Evolutionary conservation across 2,329 filamentous ascomycete species (phyloP).

Genomic region (Tolypocladium amazonense): DNA sequence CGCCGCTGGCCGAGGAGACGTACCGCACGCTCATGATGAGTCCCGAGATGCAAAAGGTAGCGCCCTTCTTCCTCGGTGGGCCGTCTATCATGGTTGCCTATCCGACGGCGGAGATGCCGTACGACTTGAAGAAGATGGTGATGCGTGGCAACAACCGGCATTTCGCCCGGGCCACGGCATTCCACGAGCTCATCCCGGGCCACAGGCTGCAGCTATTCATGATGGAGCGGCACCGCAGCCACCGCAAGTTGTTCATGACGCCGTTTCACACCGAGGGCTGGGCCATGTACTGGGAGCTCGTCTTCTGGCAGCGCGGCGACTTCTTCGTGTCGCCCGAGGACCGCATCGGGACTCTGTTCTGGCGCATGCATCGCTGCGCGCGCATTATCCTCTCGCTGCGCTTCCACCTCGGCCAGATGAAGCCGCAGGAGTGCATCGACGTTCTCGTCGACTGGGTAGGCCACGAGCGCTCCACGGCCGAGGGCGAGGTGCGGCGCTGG

Average conservation of each 20-base stretch:
- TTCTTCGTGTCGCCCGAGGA: constrained; percentile 41
- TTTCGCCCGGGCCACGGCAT: constrained; percentile 47
- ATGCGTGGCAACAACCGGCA: constrained; percentile 49
- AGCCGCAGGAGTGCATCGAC: constrained; percentile 43
- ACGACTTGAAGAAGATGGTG: constrained; percentile 46
- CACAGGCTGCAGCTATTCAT: constrained; percentile 44
- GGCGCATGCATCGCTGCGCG: constrained; percentile 51
- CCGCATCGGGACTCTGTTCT: constrained; percentile 47
- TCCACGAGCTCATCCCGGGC: constrained; percentile 51
- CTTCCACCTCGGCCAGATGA: constrained; percentile 46
- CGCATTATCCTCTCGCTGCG: constrained; percentile 47
- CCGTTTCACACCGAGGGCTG: constrained; percentile 52
- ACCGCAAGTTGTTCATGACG: constrained; percentile 42
- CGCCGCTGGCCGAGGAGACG: constrained; percentile 38
- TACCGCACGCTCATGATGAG: constrained; percentile 48
- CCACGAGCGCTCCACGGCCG: constrained; percentile 47
- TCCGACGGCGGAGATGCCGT: constrained; percentile 39
- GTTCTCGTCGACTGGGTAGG: constrained; percentile 44
- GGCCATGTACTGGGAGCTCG: constrained; percentile 52
- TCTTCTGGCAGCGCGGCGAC: constrained; percentile 42
- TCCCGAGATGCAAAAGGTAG: constrained; percentile 39
- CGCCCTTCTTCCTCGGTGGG: constrained; percentile 50
- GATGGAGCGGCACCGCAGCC: constrained; percentile 32
- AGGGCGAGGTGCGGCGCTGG: constrained; percentile 48
- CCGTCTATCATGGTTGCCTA: constrained; percentile 44